These are phyloP conservation scores for Pugionium cornutum DNA, from an alignment of 345 rosid genomes.

Conservation along the genomic window DNA sequence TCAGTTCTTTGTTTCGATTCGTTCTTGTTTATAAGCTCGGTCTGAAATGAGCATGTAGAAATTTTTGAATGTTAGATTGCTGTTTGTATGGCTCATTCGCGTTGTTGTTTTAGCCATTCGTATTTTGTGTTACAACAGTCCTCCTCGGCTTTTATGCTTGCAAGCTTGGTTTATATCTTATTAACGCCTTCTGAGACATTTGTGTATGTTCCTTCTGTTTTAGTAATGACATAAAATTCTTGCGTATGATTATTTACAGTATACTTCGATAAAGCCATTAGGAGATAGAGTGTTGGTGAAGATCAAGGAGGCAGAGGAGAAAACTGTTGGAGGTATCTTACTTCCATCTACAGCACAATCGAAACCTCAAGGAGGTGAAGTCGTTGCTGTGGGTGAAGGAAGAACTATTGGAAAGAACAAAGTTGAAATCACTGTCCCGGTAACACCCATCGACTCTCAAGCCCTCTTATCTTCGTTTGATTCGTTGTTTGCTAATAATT, in stretches of 20 bases:
- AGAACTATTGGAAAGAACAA: constrained; percentile 64
- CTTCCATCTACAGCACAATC: constrained; percentile 81
- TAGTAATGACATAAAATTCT: no score
- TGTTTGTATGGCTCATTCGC: background rate
- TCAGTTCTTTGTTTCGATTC: background rate
- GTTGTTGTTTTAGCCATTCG: no score
- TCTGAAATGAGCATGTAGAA: background rate
- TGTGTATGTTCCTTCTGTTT: background rate
- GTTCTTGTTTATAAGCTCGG: no score
- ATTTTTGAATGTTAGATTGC: background rate
- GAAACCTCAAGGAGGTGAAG: constrained; percentile 93
- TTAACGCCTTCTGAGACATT: background rate
- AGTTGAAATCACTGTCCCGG: constrained; percentile 59
- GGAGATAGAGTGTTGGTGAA: constrained; percentile 91
- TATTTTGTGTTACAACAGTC: no score
- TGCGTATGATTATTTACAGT: constrained; percentile 44
- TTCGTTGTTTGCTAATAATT: background rate
- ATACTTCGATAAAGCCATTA: constrained; percentile 74
- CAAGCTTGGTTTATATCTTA: background rate
- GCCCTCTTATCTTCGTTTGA: background rate
- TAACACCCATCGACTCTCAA: constrained; percentile 16
- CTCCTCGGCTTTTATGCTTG: no score
- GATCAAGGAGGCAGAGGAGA: constrained; percentile 79
- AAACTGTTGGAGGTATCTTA: constrained; percentile 78
- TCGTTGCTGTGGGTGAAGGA: constrained; percentile 90